A percentile compares a stretch with the other conserved stretches of the same genome.
These are phyloP conservation scores for Brachypodium distachyon DNA, from an alignment of 202 grass and related monocot species.

Conservation along the genomic window DNA sequence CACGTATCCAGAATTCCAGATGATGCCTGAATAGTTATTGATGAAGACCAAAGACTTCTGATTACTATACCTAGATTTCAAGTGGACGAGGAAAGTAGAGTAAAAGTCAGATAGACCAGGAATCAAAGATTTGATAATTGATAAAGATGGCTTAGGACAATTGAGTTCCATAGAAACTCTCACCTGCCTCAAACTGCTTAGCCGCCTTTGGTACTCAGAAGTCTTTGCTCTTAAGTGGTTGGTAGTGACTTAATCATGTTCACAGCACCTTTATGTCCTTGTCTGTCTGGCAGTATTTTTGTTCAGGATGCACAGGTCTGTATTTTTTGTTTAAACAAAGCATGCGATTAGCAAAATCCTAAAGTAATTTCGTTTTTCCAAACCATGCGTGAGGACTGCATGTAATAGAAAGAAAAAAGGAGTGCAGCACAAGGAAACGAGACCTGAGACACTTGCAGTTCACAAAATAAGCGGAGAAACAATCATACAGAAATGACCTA, in stretches of 20 bases:
- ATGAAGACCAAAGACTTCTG: background rate
- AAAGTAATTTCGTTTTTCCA: background rate
- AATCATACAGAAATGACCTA: no score
- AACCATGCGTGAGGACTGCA: no score
- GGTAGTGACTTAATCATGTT: background rate
- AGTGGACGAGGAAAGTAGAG: background rate
- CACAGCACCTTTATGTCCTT: background rate
- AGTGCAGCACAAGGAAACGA: no score
- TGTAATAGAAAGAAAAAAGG: no score
- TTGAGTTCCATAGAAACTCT: background rate
- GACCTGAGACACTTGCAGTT: no score
- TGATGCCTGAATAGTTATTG: background rate
- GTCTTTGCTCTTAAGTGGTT: background rate
- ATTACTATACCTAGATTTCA: background rate
- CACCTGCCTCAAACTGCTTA: background rate
- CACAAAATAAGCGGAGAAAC: no score
- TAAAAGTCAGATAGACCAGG: background rate
- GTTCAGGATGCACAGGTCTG: background rate
- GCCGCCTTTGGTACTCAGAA: background rate
- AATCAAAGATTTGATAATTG: background rate
- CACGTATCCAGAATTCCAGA: background rate
- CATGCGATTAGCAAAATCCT: background rate
- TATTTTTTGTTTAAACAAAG: background rate
- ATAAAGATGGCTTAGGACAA: background rate
- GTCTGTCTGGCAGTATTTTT: background rate